Evolutionary conservation across 345 rosid genomes (phyloP).

Genomic region (Populus ilicifolia): DNA sequence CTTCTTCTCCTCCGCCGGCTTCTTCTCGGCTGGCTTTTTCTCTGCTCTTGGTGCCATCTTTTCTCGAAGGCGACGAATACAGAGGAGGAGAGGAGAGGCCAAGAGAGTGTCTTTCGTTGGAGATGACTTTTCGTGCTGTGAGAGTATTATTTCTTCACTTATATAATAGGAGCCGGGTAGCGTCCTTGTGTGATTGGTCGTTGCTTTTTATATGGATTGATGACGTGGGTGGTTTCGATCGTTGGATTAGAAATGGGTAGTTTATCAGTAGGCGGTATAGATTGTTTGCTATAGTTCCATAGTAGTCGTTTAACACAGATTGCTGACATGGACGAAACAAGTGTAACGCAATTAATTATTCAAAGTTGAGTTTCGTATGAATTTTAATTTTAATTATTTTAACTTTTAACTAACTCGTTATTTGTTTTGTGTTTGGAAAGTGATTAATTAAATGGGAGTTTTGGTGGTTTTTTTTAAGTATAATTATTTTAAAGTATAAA

Average conservation of each 20-base stretch:
- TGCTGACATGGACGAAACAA: background rate
- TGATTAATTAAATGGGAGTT: too few relatives aligned
- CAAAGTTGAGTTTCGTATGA: background rate
- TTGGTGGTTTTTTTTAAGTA: too few relatives aligned
- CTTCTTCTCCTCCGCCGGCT: background rate
- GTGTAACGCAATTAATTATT: background rate
- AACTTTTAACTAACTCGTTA: too few relatives aligned
- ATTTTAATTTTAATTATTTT: too few relatives aligned
- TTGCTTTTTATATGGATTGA: background rate
- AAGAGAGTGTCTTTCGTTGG: background rate
- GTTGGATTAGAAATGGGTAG: background rate
- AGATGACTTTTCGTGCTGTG: background rate
- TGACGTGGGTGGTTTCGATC: background rate
- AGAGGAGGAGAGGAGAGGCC: too few relatives aligned
- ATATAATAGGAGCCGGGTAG: background rate
- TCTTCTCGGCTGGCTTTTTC: background rate
- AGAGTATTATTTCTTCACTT: background rate
- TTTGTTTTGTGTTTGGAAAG: too few relatives aligned
- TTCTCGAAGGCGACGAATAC: too few relatives aligned
- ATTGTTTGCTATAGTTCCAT: background rate
- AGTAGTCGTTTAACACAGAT: background rate
- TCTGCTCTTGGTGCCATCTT: background rate
- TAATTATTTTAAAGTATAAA: too few relatives aligned
- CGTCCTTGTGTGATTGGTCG: background rate
- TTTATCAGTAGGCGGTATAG: background rate